Percentiles rank a stretch among this genome's conserved stretches.
Evolutionary conservation across 1,139 yeast genomes (phyloP).

Genomic region (Wickerhamomyces sp.): DNA sequence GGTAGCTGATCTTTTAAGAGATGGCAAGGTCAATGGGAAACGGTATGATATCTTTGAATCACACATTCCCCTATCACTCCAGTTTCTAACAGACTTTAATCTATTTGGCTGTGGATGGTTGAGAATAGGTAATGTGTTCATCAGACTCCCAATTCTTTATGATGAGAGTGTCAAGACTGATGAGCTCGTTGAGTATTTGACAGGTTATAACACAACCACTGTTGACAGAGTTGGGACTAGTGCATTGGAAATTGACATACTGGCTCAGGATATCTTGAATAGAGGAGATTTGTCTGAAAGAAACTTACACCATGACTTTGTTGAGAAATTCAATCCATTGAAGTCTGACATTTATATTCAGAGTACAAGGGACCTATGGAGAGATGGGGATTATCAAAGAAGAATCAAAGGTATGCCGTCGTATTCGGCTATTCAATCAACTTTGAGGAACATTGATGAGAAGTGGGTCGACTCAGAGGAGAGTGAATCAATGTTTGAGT

Average conservation of each 20-base stretch:
- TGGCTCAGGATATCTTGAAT: conserved; percentile 55
- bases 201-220: conserved; percentile 16
- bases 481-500: conserved; percentile 28
- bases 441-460: conserved; percentile 1
- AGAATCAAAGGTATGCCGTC: conserved; percentile 32
- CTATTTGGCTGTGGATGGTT: conserved; percentile 84
- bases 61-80: conserved; percentile 73
- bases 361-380: conserved; percentile 57
- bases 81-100: conserved; percentile 79
- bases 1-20: conserved; percentile 55
- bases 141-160: conserved; percentile 31
- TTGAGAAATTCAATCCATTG: conserved; percentile 28
- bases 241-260: conserved; percentile 64
- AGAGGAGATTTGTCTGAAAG: conserved; percentile 41
- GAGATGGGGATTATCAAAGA: conserved; percentile 58
- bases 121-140: conserved; percentile 30
- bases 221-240: conserved; percentile 50
- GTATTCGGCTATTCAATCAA: conserved; percentile 19
- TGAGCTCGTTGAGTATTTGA: conserved; percentile 25
- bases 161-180: conserved; percentile 24
- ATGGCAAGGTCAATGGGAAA: conserved; percentile 37
- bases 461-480: conserved; percentile 40
- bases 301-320: conserved; percentile 45
- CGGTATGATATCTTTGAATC: conserved; percentile 59
- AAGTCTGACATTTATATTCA: conserved; percentile 37